Evolutionary conservation across 495 filamentous ascomycete species (phyloP).

Genomic region (Lindgomyces ingoldianus): DNA sequence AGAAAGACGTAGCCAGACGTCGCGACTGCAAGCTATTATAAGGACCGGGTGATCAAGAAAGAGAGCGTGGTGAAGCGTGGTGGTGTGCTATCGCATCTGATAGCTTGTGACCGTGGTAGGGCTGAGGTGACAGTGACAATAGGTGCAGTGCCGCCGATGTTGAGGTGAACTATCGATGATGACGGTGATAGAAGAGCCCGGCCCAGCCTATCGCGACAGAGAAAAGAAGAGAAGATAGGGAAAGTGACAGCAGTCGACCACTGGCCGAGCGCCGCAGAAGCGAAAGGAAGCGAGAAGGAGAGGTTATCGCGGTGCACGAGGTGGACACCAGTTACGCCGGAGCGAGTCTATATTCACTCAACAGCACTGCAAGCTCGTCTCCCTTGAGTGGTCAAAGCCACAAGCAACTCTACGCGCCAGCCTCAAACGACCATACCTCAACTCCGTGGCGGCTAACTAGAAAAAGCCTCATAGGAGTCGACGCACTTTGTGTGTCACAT

Average conservation of each 20-base stretch:
- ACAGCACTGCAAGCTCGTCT: neutral
- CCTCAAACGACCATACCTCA: constrained; percentile 25
- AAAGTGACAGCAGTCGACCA: constrained; percentile 7
- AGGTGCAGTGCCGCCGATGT: constrained; percentile 15
- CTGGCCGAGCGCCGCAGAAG: constrained; percentile 19
- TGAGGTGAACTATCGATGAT: neutral
- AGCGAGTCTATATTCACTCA: constrained; percentile 21
- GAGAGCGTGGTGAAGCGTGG: neutral
- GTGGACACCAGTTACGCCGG: neutral
- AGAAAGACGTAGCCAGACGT: constrained; percentile 35
- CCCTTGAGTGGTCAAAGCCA: constrained; percentile 20
- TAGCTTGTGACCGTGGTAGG: constrained; percentile 3
- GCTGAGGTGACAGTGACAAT: constrained; percentile 18
- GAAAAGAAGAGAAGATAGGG: constrained; percentile 1
- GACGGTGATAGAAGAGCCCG: constrained; percentile 22
- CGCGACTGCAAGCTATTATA: constrained; percentile 11
- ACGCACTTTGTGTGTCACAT: constrained; percentile 25
- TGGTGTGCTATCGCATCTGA: neutral
- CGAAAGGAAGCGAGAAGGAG: neutral
- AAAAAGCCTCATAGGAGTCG: constrained; percentile 25
- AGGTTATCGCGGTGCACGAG: constrained; percentile 3
- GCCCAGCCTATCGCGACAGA: constrained; percentile 19
- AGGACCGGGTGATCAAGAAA: neutral
- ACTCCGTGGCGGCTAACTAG: constrained; percentile 31
- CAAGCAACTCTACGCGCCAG: constrained; percentile 32